phyloP scores from a whole-genome alignment of 2,329 filamentous ascomycete genomes.

The Aspergillus aculeatinus region DNA sequence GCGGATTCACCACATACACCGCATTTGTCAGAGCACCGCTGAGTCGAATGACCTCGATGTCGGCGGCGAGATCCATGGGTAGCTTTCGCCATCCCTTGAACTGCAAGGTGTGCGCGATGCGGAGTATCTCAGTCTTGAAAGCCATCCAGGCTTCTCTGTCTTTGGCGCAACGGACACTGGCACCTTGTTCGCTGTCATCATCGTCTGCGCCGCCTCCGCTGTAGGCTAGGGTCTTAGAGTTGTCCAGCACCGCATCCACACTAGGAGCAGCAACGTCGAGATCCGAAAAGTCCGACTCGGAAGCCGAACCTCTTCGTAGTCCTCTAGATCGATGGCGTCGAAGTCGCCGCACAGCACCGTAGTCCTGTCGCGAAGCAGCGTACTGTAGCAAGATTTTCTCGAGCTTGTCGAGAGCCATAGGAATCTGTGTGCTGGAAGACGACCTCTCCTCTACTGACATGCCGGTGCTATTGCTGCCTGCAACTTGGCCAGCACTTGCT shows the following conservation, averaged over 20 bases:
- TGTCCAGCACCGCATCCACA: conserved; percentile 83
- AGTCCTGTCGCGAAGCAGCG: conserved; percentile 34
- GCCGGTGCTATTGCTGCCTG: conserved; percentile 25
- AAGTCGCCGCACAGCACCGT: conserved; percentile 22
- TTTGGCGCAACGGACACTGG: conserved; percentile 56
- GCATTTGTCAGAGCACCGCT: conserved; percentile 95
- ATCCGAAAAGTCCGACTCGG: conserved; percentile 82
- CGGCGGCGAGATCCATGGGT: conserved; percentile 49
- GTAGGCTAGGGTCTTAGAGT: conserved; percentile 83
- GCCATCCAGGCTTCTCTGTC: conserved; percentile 75
- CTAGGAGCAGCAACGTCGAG: conserved; percentile 79
- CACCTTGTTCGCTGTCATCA: conserved; percentile 44
- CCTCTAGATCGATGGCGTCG: conserved; percentile 39
- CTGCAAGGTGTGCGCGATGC: conserved; percentile 80
- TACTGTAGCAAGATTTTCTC: conserved; percentile 64
- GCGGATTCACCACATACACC: conserved; percentile 89
- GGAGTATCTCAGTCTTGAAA: conserved; percentile 91
- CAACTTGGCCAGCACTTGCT: conserved; percentile 31
- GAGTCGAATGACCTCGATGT: conserved; percentile 49
- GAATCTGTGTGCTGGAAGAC: conserved; percentile 66
- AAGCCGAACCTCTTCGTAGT: conserved; percentile 57
- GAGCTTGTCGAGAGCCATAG: conserved; percentile 73
- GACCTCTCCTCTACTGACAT: conserved; percentile 36
- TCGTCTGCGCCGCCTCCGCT: conserved; percentile 54
- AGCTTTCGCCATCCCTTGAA: conserved; percentile 91